These are phyloP conservation scores for Phaseolus coccineus DNA, from an alignment of 331 rosid genomes.

Conservation along the genomic window DNA sequence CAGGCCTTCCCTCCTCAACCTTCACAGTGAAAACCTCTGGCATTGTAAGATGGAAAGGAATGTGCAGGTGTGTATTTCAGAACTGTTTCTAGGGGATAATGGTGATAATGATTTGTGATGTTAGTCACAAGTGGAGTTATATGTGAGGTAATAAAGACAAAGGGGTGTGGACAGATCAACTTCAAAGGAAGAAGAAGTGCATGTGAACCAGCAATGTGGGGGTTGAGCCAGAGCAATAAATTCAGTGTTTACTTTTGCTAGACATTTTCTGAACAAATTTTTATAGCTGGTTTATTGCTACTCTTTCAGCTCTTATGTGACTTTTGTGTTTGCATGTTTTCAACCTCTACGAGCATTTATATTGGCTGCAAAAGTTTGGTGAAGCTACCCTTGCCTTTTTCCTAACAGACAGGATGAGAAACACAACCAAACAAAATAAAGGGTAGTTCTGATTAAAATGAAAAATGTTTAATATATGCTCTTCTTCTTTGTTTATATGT, in stretches of 20 bases:
- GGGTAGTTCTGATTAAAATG: too few species aligned
- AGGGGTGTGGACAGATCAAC: slow-evolving; percentile 12
- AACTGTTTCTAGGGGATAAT: slow-evolving; percentile 22
- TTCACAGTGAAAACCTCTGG: slow-evolving; percentile 62
- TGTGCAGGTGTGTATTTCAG: slow-evolving; percentile 40
- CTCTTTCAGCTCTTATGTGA: slow-evolving; percentile 1
- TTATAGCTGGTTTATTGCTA: slow-evolving; percentile 46
- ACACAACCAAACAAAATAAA: not conserved
- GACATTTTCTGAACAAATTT: slow-evolving; percentile 13
- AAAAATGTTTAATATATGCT: too few species aligned
- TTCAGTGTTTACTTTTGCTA: slow-evolving; percentile 38
- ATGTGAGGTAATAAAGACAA: not conserved
- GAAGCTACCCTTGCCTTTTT: slow-evolving; percentile 25
- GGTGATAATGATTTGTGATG: not conserved
- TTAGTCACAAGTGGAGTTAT: not conserved
- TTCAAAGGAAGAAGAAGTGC: slow-evolving; percentile 14
- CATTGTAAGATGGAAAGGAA: slow-evolving; percentile 50
- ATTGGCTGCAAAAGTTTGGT: slow-evolving; percentile 57
- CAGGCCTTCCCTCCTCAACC: slow-evolving; percentile 72
- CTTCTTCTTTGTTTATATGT: too few species aligned
- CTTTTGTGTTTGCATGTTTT: slow-evolving; percentile 27
- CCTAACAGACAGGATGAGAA: not conserved
- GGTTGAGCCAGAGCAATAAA: slow-evolving; percentile 61
- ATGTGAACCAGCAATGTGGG: slow-evolving; percentile 10
- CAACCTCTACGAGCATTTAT: slow-evolving; percentile 48